Evolutionary conservation across 2,329 filamentous ascomycete genomes (phyloP), one percentile per base, ranked within the genome.

Genomic region (Ceratocystis destructans): DNA sequence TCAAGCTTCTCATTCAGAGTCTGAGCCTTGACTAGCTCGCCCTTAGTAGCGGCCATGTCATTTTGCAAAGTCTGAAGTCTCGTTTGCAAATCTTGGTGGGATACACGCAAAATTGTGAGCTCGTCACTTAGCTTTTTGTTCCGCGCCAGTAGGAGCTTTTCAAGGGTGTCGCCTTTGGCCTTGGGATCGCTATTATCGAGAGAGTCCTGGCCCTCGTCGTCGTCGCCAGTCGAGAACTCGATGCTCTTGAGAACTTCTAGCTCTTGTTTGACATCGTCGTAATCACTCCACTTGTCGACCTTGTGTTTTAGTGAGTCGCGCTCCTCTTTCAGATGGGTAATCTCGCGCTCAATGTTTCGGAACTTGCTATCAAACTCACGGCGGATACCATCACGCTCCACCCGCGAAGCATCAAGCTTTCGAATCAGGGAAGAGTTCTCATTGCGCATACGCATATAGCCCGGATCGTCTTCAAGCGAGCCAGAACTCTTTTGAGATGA

Each of bases 101-200:
- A 96, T 2, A 99, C 90, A 50, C 94, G 86, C 57, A 99, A 80
- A 48, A 97, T 84, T 1, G 94, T 96, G 69, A 97, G 82, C 74
- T 99, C 94, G 72, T 96, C 92, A 71, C 88, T 87, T 46, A 99
- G 80, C 77, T 97, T 99, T 79, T 97, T 99, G 79, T 99, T 99
- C 59, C 94, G 86, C 8, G 90, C 88, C 64, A 99, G 79, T 5
- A 99, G 80, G 33, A 99, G 83, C 76, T 96, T 92, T 75, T 99
- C 94, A 8, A 99, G 77, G 1, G 87, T 91, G 71, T 96, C 90
- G 55, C 88, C 85, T 73, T 85, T 86, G 5, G 76, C 73, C 73
- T 85, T 86, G 5, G 76, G 73, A 12, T 79, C 73, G 25, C 73
- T 72, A 48, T 41, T 69, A 65, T 61, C 70, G 5, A 55, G 31